phyloP scores from a whole-genome alignment of 148 eudicot species.

The Silene uniflora region DNA sequence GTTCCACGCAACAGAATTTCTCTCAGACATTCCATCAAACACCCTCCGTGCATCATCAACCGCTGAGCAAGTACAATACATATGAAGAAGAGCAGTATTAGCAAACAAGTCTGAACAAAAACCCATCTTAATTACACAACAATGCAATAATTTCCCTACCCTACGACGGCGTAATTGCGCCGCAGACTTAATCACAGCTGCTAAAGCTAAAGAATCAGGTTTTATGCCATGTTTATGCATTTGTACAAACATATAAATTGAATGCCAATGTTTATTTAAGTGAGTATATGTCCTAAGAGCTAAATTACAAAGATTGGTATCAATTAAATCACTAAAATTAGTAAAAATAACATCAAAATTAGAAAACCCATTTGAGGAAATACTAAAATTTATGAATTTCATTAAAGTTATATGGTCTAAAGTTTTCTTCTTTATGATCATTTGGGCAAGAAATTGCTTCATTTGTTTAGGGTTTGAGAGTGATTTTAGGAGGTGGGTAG shows the following conservation, averaged over 20 bases:
- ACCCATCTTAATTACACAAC: slow-evolving; percentile 43
- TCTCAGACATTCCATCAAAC: slow-evolving; percentile 44
- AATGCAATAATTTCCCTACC: slow-evolving; percentile 45
- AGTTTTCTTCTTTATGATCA: slow-evolving; percentile 18
- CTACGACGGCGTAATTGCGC: slow-evolving; percentile 21
- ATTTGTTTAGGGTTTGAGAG: slow-evolving; percentile 20
- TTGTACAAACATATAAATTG: slow-evolving; percentile 25
- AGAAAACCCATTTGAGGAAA: slow-evolving; percentile 22
- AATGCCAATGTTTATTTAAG: slow-evolving; percentile 25
- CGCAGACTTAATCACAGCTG: slow-evolving; percentile 28
- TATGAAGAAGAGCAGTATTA: slow-evolving; percentile 43
- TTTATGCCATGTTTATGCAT: slow-evolving; percentile 28
- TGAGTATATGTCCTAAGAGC: slow-evolving; percentile 24
- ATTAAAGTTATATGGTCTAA: slow-evolving; percentile 19
- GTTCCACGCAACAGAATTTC: slow-evolving; percentile 47
- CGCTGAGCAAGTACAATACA: slow-evolving; percentile 38
- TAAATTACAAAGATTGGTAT: slow-evolving; percentile 18
- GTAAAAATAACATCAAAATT: slow-evolving; percentile 14
- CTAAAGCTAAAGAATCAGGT: slow-evolving; percentile 24
- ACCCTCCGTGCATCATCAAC: slow-evolving; percentile 33
- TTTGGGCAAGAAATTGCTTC: slow-evolving; percentile 26
- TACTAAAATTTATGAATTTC: slow-evolving; percentile 19
- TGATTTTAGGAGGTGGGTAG: slow-evolving; percentile 14
- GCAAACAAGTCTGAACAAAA: slow-evolving; percentile 37
- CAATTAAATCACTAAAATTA: slow-evolving; percentile 8